Conservation (phyloP, 495 filamentous ascomycete genomes). For the Aspergillus sclerotioniger region DNA sequence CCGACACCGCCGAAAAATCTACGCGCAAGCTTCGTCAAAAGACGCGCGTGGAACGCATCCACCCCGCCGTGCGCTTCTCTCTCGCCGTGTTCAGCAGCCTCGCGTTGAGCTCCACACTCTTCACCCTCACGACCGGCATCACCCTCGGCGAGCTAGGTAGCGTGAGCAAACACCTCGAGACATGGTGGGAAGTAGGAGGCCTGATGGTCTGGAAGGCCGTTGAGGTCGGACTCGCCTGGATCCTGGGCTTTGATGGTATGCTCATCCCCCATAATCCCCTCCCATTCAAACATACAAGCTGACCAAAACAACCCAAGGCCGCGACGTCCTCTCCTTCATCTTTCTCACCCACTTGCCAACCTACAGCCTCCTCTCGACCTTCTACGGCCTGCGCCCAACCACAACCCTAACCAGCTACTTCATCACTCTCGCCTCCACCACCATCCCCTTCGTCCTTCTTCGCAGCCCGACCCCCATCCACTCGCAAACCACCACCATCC, state of each 20-base stretch:
- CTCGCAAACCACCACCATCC: conserved; percentile 44
- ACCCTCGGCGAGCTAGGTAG: conserved; percentile 56
- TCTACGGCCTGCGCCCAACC: conserved; percentile 63
- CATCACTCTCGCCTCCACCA: conserved; percentile 65
- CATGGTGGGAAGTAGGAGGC: conserved; percentile 58
- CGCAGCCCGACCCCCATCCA: conserved; percentile 63
- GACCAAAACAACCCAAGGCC: conserved; percentile 38
- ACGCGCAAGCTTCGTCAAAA: conserved; percentile 9
- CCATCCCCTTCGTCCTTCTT: conserved; percentile 68
- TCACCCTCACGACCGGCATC: conserved; percentile 50
- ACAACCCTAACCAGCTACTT: conserved; percentile 55
- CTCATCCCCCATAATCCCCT: not conserved
- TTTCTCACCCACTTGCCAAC: conserved; percentile 69
- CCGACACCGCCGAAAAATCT: not conserved
- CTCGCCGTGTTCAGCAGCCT: conserved; percentile 65
- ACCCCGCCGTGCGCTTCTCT: conserved; percentile 55
- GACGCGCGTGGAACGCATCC: conserved; percentile 32
- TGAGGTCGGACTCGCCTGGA: conserved; percentile 70
- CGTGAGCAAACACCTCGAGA: conserved; percentile 59
- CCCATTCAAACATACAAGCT: not conserved
- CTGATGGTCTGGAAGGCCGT: conserved; percentile 65
- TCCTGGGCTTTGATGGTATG: conserved; percentile 65
- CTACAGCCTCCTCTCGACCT: conserved; percentile 66
- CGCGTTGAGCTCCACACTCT: conserved; percentile 53
- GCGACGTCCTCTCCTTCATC: conserved; percentile 67